A percentile compares a stretch with the other conserved stretches of the same genome.
phyloP scores from a whole-genome alignment of 352 stramenopile species.

The Phytophthora litchii region DNA sequence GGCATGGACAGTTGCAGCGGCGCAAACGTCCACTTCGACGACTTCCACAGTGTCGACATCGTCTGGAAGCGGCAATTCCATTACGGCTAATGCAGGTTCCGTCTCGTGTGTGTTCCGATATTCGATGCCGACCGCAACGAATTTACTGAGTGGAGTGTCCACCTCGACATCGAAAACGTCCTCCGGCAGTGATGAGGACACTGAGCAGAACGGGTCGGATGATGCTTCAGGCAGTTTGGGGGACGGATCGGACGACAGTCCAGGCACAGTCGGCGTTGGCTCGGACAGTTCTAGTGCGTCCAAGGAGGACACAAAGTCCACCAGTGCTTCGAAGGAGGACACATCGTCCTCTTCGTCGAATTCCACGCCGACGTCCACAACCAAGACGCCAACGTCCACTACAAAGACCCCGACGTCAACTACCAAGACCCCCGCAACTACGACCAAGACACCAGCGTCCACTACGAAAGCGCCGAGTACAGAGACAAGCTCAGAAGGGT shows the following conservation, averaged over 20 bases:
- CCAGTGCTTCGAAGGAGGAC: neutral
- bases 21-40: slow-evolving; percentile 44
- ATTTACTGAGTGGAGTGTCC: slow-evolving; percentile 42
- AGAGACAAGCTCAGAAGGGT: slow-evolving; percentile 28
- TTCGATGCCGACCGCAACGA: slow-evolving; percentile 56
- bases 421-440: slow-evolving; percentile 28
- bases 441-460: slow-evolving; percentile 31
- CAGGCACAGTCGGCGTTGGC: slow-evolving; percentile 14
- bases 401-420: slow-evolving; percentile 28
- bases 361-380: slow-evolving; percentile 15
- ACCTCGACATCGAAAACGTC: slow-evolving; percentile 20
- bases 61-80: slow-evolving; percentile 36
- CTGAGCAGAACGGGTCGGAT: slow-evolving; percentile 5
- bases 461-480: slow-evolving; percentile 28
- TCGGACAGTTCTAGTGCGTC: slow-evolving; percentile 20
- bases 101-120: slow-evolving; percentile 64
- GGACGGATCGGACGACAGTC: slow-evolving; percentile 21
- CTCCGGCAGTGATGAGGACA: slow-evolving; percentile 27
- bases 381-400: slow-evolving; percentile 29
- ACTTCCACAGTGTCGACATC: slow-evolving; percentile 33
- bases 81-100: slow-evolving; percentile 16
- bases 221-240: slow-evolving; percentile 27
- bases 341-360: slow-evolving; percentile 5
- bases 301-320: neutral
- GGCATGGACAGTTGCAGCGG: slow-evolving; percentile 26